Evolutionary conservation across 257 asterid species (phyloP), one percentile per base, ranked within the genome.

Genomic region (Ehretia macrophylla): DNA sequence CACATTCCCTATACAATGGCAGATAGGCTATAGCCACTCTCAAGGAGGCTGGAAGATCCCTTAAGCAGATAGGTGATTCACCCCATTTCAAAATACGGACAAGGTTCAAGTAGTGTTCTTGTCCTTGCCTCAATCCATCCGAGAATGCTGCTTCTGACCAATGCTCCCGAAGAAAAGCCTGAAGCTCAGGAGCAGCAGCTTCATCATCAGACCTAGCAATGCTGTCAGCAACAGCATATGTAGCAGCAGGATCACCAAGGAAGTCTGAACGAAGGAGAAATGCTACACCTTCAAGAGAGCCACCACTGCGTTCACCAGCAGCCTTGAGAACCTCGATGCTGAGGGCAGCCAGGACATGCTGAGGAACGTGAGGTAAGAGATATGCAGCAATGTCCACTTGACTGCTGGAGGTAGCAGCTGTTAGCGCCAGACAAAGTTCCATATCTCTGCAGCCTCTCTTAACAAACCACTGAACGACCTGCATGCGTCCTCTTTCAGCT

Each of bases 341-440:
- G 49, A 89, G 84, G 52, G 97, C 97, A 51, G 99, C 82, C 5
- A 93, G 97, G 40, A 93, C 85, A 47, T 84, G 95, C 55, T 77
- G 96, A 32, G 99, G 99, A 17, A 93, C 99, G 5, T 85, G 90
- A 2, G 99, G 99, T 51, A 93, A 94, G 72, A 93, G 94, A 73
- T 83, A 93, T 0, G 94, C 86, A 5, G 95, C 95, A 5, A 76
- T 83, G 42, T 77, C 83, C 0, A 89, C 90, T 77, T 86, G 99
- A 62, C 97, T 80, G 79, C 94, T 85, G 10, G 99, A 89, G 14
- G 99, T 93, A 63, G 99, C 96, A 17, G 99, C 96, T 4, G 97
- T 86, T 11, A 93, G 95, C 69, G 99, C 99, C 8, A 93, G 93
- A 44, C 99, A 93, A 35, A 89, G 84, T 63, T 89, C 99, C 97